Evolutionary conservation across 2,329 filamentous ascomycete species (phyloP), one percentile per base, ranked within the genome.

Genomic region (Fusarium pininemorale): DNA sequence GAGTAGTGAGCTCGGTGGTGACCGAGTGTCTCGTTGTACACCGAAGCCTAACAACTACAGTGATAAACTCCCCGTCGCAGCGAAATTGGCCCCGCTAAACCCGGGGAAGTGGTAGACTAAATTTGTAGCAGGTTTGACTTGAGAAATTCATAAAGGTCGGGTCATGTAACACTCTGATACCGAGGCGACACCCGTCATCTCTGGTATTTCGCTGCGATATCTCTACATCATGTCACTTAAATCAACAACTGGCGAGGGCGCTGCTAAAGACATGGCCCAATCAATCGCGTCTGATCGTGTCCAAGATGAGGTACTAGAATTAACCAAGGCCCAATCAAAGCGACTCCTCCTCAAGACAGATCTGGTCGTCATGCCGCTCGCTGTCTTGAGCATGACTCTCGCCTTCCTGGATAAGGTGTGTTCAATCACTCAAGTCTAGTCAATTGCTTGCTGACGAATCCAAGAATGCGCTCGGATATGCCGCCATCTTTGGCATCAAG

Each of bases 401-500:
- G 70, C 59, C 0, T 73, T 70, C 10, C 0, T 73, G 0, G 70
- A 73, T 10, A 73, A 73, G 16, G 70, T 69, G 47, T 8, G 22
- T 13, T 3, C 0, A 8, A 18, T 6, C 11, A 14, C 20, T 41
- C 39, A n/a, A 41, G 7, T 14, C 12, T 1, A 1, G 4, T 7
- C 8, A 14, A 39, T 44, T 16, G 6, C 42, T 1, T 18, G n/a
- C n/a, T 44, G 0, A 44, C 11, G 4, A 5, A 24, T 44, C 11
- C 42, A 2, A 45, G 45, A 48, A 48, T 0, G 71, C 71, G 0
- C 3, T 73, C 0, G 62, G 66, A 32, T 73, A 73, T 6, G 76
- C 76, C 0, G 76, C 76, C 7, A 61, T 78, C 4, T 75, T 69
- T 12, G 76, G 76, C 1, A 67, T 78, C 55, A 72, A 75, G 11